Evolutionary conservation across 2,329 filamentous ascomycete genomes (phyloP), one percentile per base, ranked within the genome.

Genomic region (Aspergillus niger): DNA sequence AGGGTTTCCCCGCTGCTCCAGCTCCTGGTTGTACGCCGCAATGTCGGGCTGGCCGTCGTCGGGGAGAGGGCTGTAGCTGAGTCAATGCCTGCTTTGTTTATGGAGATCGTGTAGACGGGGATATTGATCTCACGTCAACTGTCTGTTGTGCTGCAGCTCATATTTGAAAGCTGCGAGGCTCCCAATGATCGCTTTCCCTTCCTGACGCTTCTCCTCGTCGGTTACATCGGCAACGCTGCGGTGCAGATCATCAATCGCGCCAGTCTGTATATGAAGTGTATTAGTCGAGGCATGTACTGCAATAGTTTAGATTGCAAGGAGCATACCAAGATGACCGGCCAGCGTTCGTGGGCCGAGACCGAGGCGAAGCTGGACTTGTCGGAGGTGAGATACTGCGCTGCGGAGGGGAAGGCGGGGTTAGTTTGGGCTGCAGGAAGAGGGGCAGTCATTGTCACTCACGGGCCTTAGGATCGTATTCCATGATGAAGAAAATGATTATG

Each of bases 211-310:
- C 61, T 86, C 77, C 8, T 74, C 70, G 8, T 87, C 77, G 55
- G 91, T 86, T 38, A 78, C 70, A 36, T 74, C 66, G 26, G 68
- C 70, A 4, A 79, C 72, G 2, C 75, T 76, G 15, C 91, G 90
- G 79, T 96, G 92, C n/a, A 96, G 84, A 76, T 98, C 94, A 74
- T 99, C 94, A 71, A 99, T 95, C 58, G 90, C 91, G 74, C 92
- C 87, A 15, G 95, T 98, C 91, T 96, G 63, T 24, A 5, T 10
- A 47, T 3, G 26, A 4, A 17, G 30, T 32, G 6, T 49, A 30
- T 70, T 51, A 51, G 26, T 32, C 11, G 11, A 32, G 30, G 30
- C 1, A 44, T 47, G 22, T 15, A 17, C n/a, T 8, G 28, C 36
- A 2, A 22, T 0, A n/a, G 43, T 17, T 8, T 26, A 28, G 3